Evolutionary conservation across 495 filamentous ascomycete species (phyloP), one percentile per base, ranked within the genome.

Genomic region (Aspergillus diversus): DNA sequence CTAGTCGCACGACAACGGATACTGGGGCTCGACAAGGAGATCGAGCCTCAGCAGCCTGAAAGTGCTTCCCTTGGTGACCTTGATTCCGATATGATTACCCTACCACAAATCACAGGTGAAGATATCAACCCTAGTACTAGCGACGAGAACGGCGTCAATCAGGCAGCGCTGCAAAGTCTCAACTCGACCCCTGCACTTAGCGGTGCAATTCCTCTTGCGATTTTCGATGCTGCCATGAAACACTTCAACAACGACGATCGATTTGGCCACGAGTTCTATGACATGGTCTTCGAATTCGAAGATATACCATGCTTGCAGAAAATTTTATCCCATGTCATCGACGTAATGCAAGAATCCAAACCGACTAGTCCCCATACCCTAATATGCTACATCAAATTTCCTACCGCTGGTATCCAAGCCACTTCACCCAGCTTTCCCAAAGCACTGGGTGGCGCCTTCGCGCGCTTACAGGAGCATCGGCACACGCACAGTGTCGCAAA

Each of bases 181-280:
- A 84, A 86, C 49, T 82, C 88, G 55, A 92, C 92, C 46, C 92
- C 95, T 11, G 92, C 91, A 13, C 78, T 97, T 34, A 90, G 88
- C 52, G 95, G 95, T 7, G 93, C 93, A 5, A 96, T 98, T 64
- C 93, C 96, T 4, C 83, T 93, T 53, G 93, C 94, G 34, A 91
- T 98, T 42, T 98, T 97, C 65, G 93, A 96, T 70, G 83, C 90
- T 13, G 91, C 92, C 1, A 87, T 89, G 81, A 93, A 91, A 69
- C 84, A 95, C 69, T 88, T 90, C 57, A 84, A 69, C 77, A 83
- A 73, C 37, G 85, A 87, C 59, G 68, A 86, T 4, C 72, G 75
- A 0, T 82, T 93, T 33, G 92, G 87, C 1, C 84, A 86, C 63
- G 77, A 85, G 11, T 97, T 97, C 73, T 97, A 94, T 69, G 81